phyloP scores from a whole-genome alignment of 306 rosid species.

The Acacia acuminata region DNA sequence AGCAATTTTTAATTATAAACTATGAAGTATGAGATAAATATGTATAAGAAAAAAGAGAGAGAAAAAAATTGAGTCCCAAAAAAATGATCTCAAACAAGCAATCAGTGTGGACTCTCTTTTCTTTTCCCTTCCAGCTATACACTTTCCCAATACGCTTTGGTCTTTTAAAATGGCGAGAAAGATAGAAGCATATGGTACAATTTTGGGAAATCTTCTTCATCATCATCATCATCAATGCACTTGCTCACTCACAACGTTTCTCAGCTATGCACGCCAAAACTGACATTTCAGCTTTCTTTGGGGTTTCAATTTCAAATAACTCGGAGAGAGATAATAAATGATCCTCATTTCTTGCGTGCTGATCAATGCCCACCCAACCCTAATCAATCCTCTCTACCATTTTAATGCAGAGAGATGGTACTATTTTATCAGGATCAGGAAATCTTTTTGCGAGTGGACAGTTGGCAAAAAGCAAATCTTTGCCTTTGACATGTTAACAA shows the following conservation, averaged over 20 bases:
- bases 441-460: slow-evolving; percentile 42
- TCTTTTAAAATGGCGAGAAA: background rate
- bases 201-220: slow-evolving; percentile 29
- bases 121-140: background rate
- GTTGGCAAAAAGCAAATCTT: slow-evolving; percentile 41
- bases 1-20: too few species aligned
- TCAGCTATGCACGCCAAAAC: slow-evolving; percentile 75
- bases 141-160: background rate
- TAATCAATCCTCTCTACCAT: slow-evolving; percentile 22
- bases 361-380: slow-evolving; percentile 38
- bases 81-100: too few species aligned
- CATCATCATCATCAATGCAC: slow-evolving; percentile 24
- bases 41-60: too few species aligned
- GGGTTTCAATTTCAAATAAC: slow-evolving; percentile 20
- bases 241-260: slow-evolving; percentile 43
- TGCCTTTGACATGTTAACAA: slow-evolving; percentile 16
- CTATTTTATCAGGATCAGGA: slow-evolving; percentile 38
- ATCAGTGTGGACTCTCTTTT: too few species aligned
- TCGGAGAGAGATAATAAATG: slow-evolving; percentile 41
- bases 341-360: slow-evolving; percentile 35
- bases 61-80: too few species aligned
- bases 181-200: slow-evolving; percentile 37
- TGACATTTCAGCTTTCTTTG: slow-evolving; percentile 63
- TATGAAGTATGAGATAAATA: too few species aligned
- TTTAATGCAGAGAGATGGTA: slow-evolving; percentile 28